Evolutionary conservation across 495 filamentous ascomycete species (phyloP), one percentile per base, ranked within the genome.

Genomic region (Penicillium antarcticum): DNA sequence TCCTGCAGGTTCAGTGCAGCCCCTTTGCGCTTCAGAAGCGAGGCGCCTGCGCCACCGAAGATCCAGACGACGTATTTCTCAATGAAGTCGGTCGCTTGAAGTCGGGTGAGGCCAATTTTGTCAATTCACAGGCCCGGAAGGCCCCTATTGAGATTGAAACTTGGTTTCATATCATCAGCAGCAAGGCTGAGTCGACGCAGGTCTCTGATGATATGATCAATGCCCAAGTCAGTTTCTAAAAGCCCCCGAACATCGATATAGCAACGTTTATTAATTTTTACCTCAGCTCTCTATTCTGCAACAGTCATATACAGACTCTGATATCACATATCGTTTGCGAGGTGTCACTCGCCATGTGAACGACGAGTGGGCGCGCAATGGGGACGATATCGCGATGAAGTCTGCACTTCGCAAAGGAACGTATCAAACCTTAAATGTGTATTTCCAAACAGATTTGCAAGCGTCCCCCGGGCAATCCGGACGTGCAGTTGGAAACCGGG

Each of bases 331-430:
- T 37, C 74, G 73, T 12, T 58, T 91, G n/a, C 72, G 83, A 58
- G 81, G 84, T 38, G 69, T 90, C 19, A 84, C 87, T 17, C 87
- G 87, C 51, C 87, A 85, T 11, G 75, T 89, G 56, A 89, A 87
- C 60, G 84, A 87, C 48, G 75, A 78, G 13, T 87, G 87, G 58
- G 76, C 90, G 23, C 76, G 79, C n/a, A 77, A 82, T 35, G 60
- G 78, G 12, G 80, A 86, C 32, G 85, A 86, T 31, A 52, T 76
- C 2, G 77, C 80, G 2, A 80, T 86, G 60, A 91, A 91, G 55
- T 62, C 81, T 5, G 73, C 80, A 4, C 76, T 92, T 2, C 83
- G 86, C 12, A 64, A 60, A 48, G 77, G 78, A 36, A 72, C 40
- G 39, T 81, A 81, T 53, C 52, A 48, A 26, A 74, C 72, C 5